These are phyloP conservation scores for Lasiodiplodia sp. DNA, from an alignment of 2,329 filamentous ascomycete species.

Conservation along the genomic window DNA sequence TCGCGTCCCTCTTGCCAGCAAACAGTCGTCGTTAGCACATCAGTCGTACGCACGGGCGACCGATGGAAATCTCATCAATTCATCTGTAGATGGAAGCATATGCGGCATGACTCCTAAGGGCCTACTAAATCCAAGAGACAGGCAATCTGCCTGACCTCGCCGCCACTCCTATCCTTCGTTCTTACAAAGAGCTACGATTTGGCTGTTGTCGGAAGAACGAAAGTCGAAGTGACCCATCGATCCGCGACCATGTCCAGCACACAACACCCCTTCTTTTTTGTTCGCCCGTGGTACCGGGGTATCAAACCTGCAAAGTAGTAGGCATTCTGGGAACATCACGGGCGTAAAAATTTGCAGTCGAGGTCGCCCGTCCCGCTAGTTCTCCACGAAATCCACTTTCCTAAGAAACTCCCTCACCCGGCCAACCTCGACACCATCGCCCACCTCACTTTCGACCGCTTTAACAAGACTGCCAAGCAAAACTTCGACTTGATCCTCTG, in stretches of 20 bases:
- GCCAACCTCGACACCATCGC: conserved; percentile 73
- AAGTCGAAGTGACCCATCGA: neutral
- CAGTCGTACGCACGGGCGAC: neutral
- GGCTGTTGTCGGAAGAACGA: neutral
- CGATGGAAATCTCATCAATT: neutral
- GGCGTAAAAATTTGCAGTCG: neutral
- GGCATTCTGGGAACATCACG: neutral
- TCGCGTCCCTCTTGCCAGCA: neutral
- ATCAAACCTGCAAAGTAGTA: neutral
- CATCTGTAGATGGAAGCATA: neutral
- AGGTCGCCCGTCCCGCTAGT: neutral
- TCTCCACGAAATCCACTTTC: conserved; percentile 71
- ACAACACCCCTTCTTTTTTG: neutral
- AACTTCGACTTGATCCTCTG: conserved; percentile 79
- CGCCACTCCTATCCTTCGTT: neutral
- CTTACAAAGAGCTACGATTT: too few relatives aligned
- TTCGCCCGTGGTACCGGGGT: neutral
- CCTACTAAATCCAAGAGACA: neutral
- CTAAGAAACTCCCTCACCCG: conserved; percentile 80
- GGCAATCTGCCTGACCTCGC: neutral
- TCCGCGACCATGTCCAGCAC: neutral
- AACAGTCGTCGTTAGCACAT: neutral
- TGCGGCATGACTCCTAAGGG: neutral
- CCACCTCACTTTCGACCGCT: conserved; percentile 84
- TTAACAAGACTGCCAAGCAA: conserved; percentile 80